A percentile compares a stretch with the other conserved stretches of the same genome.
These are phyloP conservation scores for Pythium insidiosum DNA, from an alignment of 352 stramenopile species.

Conservation along the genomic window DNA sequence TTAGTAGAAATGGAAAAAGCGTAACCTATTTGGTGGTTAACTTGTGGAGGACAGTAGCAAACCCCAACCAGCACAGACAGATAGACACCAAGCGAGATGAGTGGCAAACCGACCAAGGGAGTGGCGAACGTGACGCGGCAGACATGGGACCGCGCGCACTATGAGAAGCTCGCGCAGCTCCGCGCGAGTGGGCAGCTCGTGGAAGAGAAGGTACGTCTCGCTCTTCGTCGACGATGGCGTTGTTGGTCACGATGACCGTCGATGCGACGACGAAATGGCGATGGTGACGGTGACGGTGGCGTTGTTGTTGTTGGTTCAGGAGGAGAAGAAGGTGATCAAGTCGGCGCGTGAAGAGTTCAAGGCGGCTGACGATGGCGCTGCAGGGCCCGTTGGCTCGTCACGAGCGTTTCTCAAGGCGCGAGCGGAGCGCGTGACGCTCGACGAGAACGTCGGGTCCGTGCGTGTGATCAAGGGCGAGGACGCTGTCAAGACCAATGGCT, in stretches of 20 bases:
- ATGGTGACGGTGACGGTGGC: neutral
- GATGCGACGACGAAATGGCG: neutral
- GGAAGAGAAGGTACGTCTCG: conserved; percentile 29
- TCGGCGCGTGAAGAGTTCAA: conserved; percentile 76
- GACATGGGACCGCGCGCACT: conserved; percentile 77
- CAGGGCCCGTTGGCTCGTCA: conserved; percentile 49
- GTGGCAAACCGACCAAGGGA: too few relatives aligned
- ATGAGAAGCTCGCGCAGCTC: conserved; percentile 69
- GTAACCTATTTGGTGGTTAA: neutral
- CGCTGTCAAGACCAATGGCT: conserved; percentile 70
- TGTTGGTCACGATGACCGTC: neutral
- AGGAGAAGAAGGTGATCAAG: conserved; percentile 64
- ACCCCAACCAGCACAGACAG: neutral
- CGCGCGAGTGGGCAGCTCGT: conserved; percentile 60
- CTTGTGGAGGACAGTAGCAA: neutral
- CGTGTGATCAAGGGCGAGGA: conserved; percentile 85
- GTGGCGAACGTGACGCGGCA: conserved; percentile 78
- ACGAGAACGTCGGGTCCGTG: conserved; percentile 77
- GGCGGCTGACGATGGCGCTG: conserved; percentile 47
- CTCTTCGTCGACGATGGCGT: neutral
- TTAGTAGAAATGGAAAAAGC: neutral
- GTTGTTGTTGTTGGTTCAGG: conserved; percentile 1
- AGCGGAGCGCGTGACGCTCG: conserved; percentile 67
- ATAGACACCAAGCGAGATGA: conserved; percentile 32
- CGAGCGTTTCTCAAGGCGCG: conserved; percentile 77